Conservation (phyloP, 192 early-diverging fungal species). For the Umbelopsis isabellina region DNA sequence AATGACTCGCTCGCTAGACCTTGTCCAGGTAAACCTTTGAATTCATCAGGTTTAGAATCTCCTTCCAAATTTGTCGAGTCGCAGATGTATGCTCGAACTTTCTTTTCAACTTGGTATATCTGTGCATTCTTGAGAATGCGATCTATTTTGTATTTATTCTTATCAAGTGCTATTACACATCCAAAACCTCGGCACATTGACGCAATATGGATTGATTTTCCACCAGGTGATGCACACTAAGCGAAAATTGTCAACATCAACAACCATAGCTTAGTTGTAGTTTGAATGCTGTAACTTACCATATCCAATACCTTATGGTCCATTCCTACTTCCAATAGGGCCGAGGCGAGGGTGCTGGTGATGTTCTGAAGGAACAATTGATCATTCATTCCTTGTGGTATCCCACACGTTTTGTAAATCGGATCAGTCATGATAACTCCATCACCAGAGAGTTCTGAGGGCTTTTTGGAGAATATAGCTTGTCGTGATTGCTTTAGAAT, state of each 20-base stretch:
- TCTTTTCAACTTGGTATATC: conserved; percentile 4
- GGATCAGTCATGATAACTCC: conserved; percentile 26
- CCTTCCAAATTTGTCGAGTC: conserved; percentile 2
- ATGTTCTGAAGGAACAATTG: conserved; percentile 23
- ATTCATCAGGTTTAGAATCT: neutral
- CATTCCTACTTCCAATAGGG: neutral
- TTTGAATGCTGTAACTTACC: neutral
- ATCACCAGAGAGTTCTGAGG: conserved; percentile 24
- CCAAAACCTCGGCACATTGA: conserved; percentile 8
- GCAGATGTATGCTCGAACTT: neutral
- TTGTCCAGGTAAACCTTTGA: conserved; percentile 20
- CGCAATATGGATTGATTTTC: conserved; percentile 27
- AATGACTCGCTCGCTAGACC: neutral
- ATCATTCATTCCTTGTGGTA: neutral
- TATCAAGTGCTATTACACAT: conserved; percentile 20
- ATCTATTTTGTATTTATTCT: conserved; percentile 20
- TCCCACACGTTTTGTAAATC: conserved; percentile 18
- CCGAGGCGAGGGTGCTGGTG: conserved; percentile 21
- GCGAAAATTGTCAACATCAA: neutral
- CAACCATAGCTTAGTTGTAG: no score
- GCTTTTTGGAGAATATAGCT: conserved; percentile 16
- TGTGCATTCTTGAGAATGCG: conserved; percentile 3
- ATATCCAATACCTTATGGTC: neutral
- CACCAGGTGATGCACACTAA: conserved; percentile 29
- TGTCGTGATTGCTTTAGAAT: conserved; percentile 3